phyloP scores from a whole-genome alignment of 2,329 filamentous ascomycete genomes.

The Neonectria sp. region DNA sequence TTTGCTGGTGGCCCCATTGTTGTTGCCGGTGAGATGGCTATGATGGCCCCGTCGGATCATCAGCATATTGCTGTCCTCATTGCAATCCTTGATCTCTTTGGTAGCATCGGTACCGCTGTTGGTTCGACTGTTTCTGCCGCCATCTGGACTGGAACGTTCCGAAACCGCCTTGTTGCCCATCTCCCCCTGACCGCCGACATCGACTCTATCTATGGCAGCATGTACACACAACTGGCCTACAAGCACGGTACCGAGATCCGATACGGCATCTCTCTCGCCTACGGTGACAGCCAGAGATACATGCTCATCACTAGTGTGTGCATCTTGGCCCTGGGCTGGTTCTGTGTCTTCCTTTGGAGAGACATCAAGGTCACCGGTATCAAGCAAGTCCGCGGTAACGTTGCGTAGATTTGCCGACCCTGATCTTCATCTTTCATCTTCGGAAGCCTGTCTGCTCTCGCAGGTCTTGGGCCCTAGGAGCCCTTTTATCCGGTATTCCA shows the following conservation, averaged over 20 bases:
- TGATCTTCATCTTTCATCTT: background rate
- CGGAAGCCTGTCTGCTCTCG: too few species aligned
- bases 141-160: conserved; percentile 75
- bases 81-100: conserved; percentile 73
- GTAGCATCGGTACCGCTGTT: conserved; percentile 72
- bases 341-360: conserved; percentile 61
- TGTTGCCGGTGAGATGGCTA: conserved; percentile 72
- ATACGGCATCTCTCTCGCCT: conserved; percentile 72
- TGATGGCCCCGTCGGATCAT: conserved; percentile 73
- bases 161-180: conserved; percentile 62
- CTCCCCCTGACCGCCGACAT: conserved; percentile 61
- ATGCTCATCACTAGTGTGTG: conserved; percentile 67
- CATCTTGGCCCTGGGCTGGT: conserved; percentile 58
- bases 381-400: conserved; percentile 58
- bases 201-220: conserved; percentile 61
- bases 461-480: background rate
- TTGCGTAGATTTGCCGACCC: conserved; percentile 46
- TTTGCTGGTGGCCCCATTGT: conserved; percentile 73
- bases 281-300: conserved; percentile 67
- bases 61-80: conserved; percentile 73
- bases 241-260: conserved; percentile 64
- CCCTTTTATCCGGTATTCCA: background rate
- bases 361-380: conserved; percentile 65
- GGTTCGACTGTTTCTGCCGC: conserved; percentile 73
- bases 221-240: conserved; percentile 70